Evolutionary conservation across 169 alveolate species (phyloP).

Genomic region (Plasmodium relictum): DNA sequence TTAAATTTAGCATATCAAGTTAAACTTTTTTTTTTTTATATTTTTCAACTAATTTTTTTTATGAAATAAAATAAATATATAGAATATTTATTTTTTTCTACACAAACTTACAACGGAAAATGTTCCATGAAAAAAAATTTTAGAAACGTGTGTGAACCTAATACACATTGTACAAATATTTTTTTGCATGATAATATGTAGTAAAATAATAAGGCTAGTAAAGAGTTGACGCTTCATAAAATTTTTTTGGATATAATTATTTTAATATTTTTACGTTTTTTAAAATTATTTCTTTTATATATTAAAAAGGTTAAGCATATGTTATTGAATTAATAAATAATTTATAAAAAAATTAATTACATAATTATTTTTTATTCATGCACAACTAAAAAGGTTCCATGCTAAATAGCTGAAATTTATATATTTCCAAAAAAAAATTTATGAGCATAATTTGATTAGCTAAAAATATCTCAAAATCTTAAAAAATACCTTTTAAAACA

Average conservation of each 20-base stretch:
- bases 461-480: conserved; percentile 9
- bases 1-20: too few species aligned
- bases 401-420: conserved; percentile 57
- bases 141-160: conserved; percentile 60
- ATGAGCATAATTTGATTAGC: conserved; percentile 9
- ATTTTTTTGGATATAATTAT: not conserved
- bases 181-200: too few species aligned
- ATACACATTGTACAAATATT: too few species aligned
- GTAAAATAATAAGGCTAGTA: too few species aligned
- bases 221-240: too few species aligned
- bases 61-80: not conserved
- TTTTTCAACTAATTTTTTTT: too few species aligned
- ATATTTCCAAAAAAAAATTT: conserved; percentile 13
- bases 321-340: conserved; percentile 16
- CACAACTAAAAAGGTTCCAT: conserved; percentile 37
- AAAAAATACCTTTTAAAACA: conserved; percentile 30
- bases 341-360: conserved; percentile 1
- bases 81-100: not conserved
- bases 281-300: conserved; percentile 6
- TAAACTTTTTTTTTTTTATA: too few species aligned
- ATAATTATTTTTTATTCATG: conserved; percentile 13
- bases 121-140: not conserved
- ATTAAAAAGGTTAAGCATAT: not conserved
- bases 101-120: too few species aligned
- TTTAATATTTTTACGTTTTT: conserved; percentile 8